A percentile compares a stretch with the other conserved stretches of the same genome.
These are phyloP conservation scores for Phalaenopsis aphrodite DNA, from an alignment of 106 monocot species.

Conservation along the genomic window DNA sequence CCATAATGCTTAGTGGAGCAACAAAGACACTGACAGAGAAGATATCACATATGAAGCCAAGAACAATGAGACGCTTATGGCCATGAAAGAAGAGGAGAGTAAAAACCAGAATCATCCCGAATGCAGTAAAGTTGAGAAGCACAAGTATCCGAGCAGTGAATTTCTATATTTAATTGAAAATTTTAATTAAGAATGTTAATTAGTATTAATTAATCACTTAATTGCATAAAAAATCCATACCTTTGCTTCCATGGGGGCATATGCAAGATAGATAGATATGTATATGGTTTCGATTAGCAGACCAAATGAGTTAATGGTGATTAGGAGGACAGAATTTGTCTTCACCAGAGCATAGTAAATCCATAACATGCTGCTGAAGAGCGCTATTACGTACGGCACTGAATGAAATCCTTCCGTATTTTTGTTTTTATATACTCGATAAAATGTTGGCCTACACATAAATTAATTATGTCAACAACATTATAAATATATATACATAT, in stretches of 20 bases:
- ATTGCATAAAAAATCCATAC: conserved; percentile 12
- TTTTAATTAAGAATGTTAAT: not conserved
- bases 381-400: conserved; percentile 42
- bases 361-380: conserved; percentile 71
- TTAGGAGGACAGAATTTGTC: conserved; percentile 35
- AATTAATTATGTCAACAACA: not conserved
- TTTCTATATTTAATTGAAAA: not conserved
- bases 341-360: conserved; percentile 55
- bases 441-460: conserved; percentile 55
- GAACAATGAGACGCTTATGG: not conserved
- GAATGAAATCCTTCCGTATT: conserved; percentile 56
- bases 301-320: conserved; percentile 65
- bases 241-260: conserved; percentile 37
- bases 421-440: conserved; percentile 38
- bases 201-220: not conserved
- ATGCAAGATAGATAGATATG: conserved; percentile 46
- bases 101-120: conserved; percentile 29
- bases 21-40: conserved; percentile 51
- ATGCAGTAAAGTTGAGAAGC: conserved; percentile 29
- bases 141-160: conserved; percentile 19
- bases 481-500: not conserved
- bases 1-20: conserved; percentile 56
- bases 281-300: conserved; percentile 57
- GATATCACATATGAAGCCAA: conserved; percentile 50
- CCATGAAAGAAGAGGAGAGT: conserved; percentile 33